Conservation (phyloP, 495 filamentous ascomycete genomes). For the Parmelia sp. region DNA sequence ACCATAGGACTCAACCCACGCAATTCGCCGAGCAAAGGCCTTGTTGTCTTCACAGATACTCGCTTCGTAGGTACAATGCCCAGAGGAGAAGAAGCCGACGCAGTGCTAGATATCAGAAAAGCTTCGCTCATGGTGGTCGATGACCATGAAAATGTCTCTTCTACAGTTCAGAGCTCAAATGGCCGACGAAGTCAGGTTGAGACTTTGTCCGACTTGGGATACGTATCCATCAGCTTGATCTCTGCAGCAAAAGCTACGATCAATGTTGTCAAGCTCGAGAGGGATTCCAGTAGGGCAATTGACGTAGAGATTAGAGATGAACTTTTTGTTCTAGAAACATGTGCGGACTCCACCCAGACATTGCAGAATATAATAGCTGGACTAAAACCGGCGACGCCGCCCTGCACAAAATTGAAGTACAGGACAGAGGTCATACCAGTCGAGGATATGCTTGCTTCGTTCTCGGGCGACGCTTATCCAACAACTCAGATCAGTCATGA, state of each 20-base stretch:
- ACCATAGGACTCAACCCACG: conserved; percentile 82
- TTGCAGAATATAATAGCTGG: conserved; percentile 74
- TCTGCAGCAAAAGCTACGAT: conserved; percentile 67
- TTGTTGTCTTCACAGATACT: conserved; percentile 72
- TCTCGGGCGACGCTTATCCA: conserved; percentile 76
- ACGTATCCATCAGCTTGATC: conserved; percentile 75
- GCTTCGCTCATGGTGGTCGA: conserved; percentile 80
- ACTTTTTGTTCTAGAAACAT: conserved; percentile 84
- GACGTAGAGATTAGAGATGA: conserved; percentile 80
- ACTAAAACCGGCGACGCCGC: conserved; percentile 73
- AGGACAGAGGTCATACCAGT: conserved; percentile 79
- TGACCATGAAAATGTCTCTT: conserved; percentile 52
- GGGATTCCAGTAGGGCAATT: conserved; percentile 54
- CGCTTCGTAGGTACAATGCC: conserved; percentile 58
- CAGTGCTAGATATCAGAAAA: conserved; percentile 62
- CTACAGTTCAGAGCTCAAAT: conserved; percentile 38
- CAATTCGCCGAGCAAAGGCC: conserved; percentile 61
- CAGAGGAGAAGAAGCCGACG: conserved; percentile 52
- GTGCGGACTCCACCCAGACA: conserved; percentile 95
- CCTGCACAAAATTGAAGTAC: conserved; percentile 75
- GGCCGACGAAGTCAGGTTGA: conserved; percentile 54
- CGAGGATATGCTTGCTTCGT: conserved; percentile 80
- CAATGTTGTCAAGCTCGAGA: conserved; percentile 43
- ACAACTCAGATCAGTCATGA: conserved; percentile 23
- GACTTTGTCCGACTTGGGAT: conserved; percentile 64